Evolutionary conservation across 768 basidiomycete genomes (phyloP), one percentile per base, ranked within the genome.

Genomic region (Thelephora aurantiotincta): DNA sequence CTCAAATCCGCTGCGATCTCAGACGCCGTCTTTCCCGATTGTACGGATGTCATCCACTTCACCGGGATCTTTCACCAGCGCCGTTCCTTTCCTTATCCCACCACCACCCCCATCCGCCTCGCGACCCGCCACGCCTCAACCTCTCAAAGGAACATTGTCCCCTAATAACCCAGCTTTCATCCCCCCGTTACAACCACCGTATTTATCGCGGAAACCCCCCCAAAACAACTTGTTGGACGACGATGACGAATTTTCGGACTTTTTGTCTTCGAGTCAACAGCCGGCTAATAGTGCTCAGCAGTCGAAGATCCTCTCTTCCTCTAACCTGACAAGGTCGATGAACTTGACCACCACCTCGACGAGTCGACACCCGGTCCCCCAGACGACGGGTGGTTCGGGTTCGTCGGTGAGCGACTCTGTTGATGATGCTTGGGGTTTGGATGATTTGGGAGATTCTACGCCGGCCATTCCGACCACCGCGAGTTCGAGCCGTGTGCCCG

Each of bases 161-260:
- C 26, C 16, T 38, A 14, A 37, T 26, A 16, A 22, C 36, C 19
- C 26, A 16, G 16, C 34, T 6, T 36, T 52, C 35, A 16, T 16
- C 14, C 38, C 38, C 2, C 2, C 14, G 22, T 14, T 22, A 41
- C 38, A 16, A 18, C 38, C 38, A 16, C 53, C 52, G 11, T 43
- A 36, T 41, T 41, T 14, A 18, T 41, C 38, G 22, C 18, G 14
- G 38, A 30, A 30, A 9, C 26, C 38, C 38, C 7, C 22, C 38
- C 9, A 41, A 14, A 18, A 6, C 4, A 41, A 18, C 22, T 41
- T 30, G 26, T 30, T 30, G 4, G 26, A 30, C 26, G 59, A 65
- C 35, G 68, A 68, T 48, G 75, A 78, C 43, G 38, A 41, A 22
- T 83, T 80, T 54, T 65, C 71, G 5, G 75, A 75, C 35, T 73